Evolutionary conservation across 495 filamentous ascomycete genomes (phyloP).

Genomic region (Xylaria castorea): DNA sequence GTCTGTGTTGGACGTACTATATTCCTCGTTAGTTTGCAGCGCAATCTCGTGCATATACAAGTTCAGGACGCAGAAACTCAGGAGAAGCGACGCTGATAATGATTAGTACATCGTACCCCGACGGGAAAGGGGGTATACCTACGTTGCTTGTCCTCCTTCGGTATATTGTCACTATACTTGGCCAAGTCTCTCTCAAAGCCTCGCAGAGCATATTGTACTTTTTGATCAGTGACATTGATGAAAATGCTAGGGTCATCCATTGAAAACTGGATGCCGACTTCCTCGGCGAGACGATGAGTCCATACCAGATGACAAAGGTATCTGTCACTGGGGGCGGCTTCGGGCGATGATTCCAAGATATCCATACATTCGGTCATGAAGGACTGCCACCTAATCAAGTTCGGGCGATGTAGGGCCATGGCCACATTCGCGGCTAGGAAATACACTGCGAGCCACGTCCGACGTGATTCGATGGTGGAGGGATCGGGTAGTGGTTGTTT

Average conservation of each 20-base stretch:
- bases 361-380: constrained; percentile 88
- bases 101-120: constrained; percentile 8
- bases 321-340: constrained; percentile 75
- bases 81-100: constrained; percentile 57
- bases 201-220: constrained; percentile 75
- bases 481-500: constrained; percentile 61
- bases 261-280: constrained; percentile 75
- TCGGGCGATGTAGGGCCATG: constrained; percentile 81
- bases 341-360: constrained; percentile 71
- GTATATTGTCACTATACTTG: constrained; percentile 65
- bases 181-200: constrained; percentile 78
- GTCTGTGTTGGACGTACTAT: constrained; percentile 53
- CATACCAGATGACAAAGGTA: constrained; percentile 76
- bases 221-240: constrained; percentile 73
- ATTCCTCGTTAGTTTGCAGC: constrained; percentile 71
- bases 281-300: constrained; percentile 80
- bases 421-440: constrained; percentile 74
- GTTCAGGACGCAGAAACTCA: constrained; percentile 69
- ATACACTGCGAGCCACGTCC: constrained; percentile 85
- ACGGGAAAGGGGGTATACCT: constrained; percentile 30
- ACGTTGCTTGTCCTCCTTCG: constrained; percentile 55
- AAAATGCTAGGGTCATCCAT: constrained; percentile 73
- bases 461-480: constrained; percentile 72
- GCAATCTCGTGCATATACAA: constrained; percentile 90
- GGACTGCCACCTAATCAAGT: constrained; percentile 78